Conservation (phyloP, 2,329 filamentous ascomycete genomes). For the Biscogniauxia mediterranea region DNA sequence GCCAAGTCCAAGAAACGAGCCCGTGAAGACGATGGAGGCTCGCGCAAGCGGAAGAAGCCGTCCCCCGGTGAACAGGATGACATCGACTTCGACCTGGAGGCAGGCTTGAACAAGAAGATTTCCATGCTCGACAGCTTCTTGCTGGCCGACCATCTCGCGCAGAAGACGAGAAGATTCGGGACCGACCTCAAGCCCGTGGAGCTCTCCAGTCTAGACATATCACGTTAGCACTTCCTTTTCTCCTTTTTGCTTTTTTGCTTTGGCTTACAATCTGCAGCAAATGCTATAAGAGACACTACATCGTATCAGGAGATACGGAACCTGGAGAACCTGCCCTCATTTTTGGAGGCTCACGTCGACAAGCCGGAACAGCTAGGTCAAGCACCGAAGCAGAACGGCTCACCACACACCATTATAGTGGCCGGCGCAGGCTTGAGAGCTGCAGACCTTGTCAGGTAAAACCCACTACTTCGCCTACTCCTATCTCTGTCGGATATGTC, state of each 20-base stretch:
- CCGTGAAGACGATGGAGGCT: conserved; percentile 45
- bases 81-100: conserved; percentile 61
- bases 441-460: conserved; percentile 74
- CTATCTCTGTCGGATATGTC: not conserved
- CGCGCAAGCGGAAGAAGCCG: conserved; percentile 54
- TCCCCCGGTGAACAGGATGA: conserved; percentile 51
- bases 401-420: conserved; percentile 87
- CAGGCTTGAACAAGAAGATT: conserved; percentile 77
- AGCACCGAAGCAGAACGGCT: conserved; percentile 66
- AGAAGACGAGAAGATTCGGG: conserved; percentile 75
- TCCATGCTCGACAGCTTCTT: conserved; percentile 79
- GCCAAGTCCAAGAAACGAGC: conserved; percentile 53
- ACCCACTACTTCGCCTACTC: not conserved
- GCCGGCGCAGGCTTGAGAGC: conserved; percentile 80
- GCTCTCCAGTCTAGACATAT: conserved; percentile 76
- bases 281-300: conserved; percentile 76
- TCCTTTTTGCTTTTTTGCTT: not conserved
- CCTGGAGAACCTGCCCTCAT: conserved; percentile 72
- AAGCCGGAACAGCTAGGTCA: conserved; percentile 59
- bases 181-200: conserved; percentile 80
- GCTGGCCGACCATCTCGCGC: conserved; percentile 80
- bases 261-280: conserved; percentile 48
- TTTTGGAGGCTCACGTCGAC: conserved; percentile 66
- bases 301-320: conserved; percentile 66
- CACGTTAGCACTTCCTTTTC: conserved; percentile 52